Evolutionary conservation across 208 protist genomes (phyloP).

Genomic region (Zelonia costaricensis): DNA sequence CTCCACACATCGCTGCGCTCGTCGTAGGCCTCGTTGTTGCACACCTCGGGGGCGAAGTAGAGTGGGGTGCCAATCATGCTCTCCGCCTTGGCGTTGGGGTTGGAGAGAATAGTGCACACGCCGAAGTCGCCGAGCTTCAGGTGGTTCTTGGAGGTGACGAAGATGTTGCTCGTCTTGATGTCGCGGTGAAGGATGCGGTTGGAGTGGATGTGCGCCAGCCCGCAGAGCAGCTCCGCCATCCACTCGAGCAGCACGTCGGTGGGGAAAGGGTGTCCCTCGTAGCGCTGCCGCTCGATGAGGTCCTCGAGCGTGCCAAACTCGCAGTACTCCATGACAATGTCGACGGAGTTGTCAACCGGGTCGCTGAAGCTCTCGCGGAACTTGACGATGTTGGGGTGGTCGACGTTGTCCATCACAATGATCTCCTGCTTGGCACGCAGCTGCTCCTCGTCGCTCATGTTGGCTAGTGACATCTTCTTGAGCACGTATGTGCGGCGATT

Average conservation of each 20-base stretch:
- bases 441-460: slow-evolving; percentile 72
- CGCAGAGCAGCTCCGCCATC: slow-evolving; percentile 89
- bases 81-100: slow-evolving; percentile 55
- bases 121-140: slow-evolving; percentile 93
- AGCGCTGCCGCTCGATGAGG: slow-evolving; percentile 81
- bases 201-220: slow-evolving; percentile 86
- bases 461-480: slow-evolving; percentile 82
- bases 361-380: slow-evolving; percentile 86
- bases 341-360: slow-evolving; percentile 49
- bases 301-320: slow-evolving; percentile 80
- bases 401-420: slow-evolving; percentile 82
- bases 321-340: slow-evolving; percentile 93
- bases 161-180: slow-evolving; percentile 94
- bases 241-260: slow-evolving; percentile 81
- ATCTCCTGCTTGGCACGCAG: slow-evolving; percentile 84
- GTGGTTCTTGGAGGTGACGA: slow-evolving; percentile 88
- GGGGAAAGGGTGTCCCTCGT: slow-evolving; percentile 63
- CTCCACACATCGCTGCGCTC: slow-evolving; percentile 95
- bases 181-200: slow-evolving; percentile 90
- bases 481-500: slow-evolving; percentile 72
- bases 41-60: slow-evolving; percentile 93
- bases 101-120: slow-evolving; percentile 77
- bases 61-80: slow-evolving; percentile 90
- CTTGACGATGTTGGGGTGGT: slow-evolving; percentile 91
- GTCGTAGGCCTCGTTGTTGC: slow-evolving; percentile 87